These are phyloP conservation scores for Austroboletus eburneus DNA, from an alignment of 768 basidiomycete species.

Conservation along the genomic window DNA sequence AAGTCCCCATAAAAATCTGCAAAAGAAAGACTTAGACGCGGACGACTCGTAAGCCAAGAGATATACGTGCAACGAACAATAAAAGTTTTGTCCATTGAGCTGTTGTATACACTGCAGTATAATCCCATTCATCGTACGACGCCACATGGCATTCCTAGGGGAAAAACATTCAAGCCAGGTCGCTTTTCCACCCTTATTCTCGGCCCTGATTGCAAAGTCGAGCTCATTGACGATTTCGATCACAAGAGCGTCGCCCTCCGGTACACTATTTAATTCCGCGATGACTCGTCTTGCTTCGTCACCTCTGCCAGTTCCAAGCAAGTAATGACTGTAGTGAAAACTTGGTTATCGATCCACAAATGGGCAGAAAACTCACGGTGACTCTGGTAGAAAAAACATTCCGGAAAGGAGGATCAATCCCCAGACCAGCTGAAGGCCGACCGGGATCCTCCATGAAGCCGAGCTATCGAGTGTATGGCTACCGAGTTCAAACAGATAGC, in stretches of 20 bases:
- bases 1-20: slow-evolving; percentile 79
- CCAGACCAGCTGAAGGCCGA: slow-evolving; percentile 73
- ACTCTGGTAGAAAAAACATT: slow-evolving; percentile 74
- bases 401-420: slow-evolving; percentile 64
- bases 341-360: not conserved
- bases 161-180: slow-evolving; percentile 80
- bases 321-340: slow-evolving; percentile 52
- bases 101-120: slow-evolving; percentile 82
- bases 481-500: slow-evolving; percentile 67
- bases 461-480: slow-evolving; percentile 52
- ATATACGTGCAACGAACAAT: slow-evolving; percentile 43
- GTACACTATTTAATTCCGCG: slow-evolving; percentile 61
- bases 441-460: slow-evolving; percentile 69
- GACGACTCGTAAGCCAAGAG: not conserved
- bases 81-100: slow-evolving; percentile 78
- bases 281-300: slow-evolving; percentile 60
- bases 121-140: slow-evolving; percentile 75
- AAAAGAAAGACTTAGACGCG: slow-evolving; percentile 5
- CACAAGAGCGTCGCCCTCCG: slow-evolving; percentile 54
- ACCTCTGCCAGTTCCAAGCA: slow-evolving; percentile 52
- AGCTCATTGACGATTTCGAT: slow-evolving; percentile 61
- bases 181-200: slow-evolving; percentile 79
- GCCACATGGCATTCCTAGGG: slow-evolving; percentile 61
- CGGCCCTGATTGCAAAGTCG: slow-evolving; percentile 57
- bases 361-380: slow-evolving; percentile 47